Evolutionary conservation across 2,329 filamentous ascomycete genomes (phyloP), one percentile per base, ranked within the genome.

Genomic region (Malbranchea zuffiana): DNA sequence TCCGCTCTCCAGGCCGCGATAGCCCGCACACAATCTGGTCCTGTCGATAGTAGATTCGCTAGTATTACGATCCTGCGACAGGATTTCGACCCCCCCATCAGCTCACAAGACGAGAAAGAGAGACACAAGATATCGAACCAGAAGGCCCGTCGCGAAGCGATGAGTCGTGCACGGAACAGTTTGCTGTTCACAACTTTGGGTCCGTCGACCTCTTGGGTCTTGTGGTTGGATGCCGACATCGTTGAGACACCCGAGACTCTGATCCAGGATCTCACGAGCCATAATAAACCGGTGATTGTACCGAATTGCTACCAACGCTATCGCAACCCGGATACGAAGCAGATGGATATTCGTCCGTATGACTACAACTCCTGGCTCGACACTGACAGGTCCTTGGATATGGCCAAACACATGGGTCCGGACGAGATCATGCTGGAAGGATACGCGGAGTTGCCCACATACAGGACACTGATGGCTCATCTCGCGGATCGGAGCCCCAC

Each of bases 301-400:
- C 85, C 90, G 35, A 98, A 98, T 58, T 96, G 88, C 68, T 95
- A 82, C 69, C 90, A 98, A 64, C 71, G 81, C 45, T 96, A 75
- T 63, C 76, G 74, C 42, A 80, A 95, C 63, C 73, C 72, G 31
- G 71, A 80, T 10, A 78, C 73, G 35, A 79, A 80, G 52, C 69
- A 75, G 46, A 74, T 75, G 66, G 75, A 78, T 28, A 76, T 88
- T 53, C 76, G 90, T 3, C 78, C 87, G 0, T 98, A 98, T 59
- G 90, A 98, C 63, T 96, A 80, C 70, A 98, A 98, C 66, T 93
- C 82, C 57, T 98, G 90, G 90, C 78, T 88, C 52, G 90, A 98
- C 56, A 93, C 83, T 54, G 72, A 79, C 1, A 79, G 72, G 2
- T 88, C 90, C 1, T 72, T 80, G 53, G 71, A 81, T 23, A 65